Conservation (phyloP, 192 early-diverging fungal species). For the Linderina pennispora region DNA sequence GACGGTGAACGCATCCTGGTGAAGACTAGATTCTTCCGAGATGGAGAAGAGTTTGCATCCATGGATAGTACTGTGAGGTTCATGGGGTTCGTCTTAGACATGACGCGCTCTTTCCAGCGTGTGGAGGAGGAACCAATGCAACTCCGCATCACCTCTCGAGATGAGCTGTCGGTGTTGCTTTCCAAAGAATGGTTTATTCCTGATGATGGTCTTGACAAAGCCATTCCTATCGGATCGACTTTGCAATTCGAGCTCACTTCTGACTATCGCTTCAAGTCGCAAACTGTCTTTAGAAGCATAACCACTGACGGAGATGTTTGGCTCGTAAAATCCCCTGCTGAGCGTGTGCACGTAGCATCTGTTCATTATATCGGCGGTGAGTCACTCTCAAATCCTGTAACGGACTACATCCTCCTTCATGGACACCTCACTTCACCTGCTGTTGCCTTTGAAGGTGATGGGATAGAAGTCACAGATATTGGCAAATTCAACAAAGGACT, state of each 20-base stretch:
- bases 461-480: conserved; percentile 72
- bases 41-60: too few relatives aligned
- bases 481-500: too few relatives aligned
- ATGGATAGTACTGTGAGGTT: too few relatives aligned
- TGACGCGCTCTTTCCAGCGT: conserved; percentile 76
- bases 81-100: too few relatives aligned
- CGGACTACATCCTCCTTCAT: too few relatives aligned
- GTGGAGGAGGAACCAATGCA: conserved; percentile 67
- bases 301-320: conserved; percentile 57
- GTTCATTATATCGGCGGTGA: conserved; percentile 68
- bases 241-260: conserved; percentile 77
- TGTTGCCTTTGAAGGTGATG: too few relatives aligned
- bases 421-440: too few relatives aligned
- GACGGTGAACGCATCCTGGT: too few relatives aligned
- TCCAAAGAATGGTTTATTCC: conserved; percentile 77
- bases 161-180: conserved; percentile 72
- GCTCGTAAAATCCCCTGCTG: conserved; percentile 53
- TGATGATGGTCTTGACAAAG: background rate
- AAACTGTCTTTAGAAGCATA: conserved; percentile 51
- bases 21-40: too few relatives aligned
- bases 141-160: conserved; percentile 54
- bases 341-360: conserved; percentile 63
- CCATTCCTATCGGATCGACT: conserved; percentile 22
- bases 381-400: conserved; percentile 66
- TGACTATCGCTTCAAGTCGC: conserved; percentile 54